A percentile compares a stretch with the other conserved stretches of the same genome.
Evolutionary conservation across 1,139 yeast species (phyloP).

Genomic region (Yamadazyma aaseri): DNA sequence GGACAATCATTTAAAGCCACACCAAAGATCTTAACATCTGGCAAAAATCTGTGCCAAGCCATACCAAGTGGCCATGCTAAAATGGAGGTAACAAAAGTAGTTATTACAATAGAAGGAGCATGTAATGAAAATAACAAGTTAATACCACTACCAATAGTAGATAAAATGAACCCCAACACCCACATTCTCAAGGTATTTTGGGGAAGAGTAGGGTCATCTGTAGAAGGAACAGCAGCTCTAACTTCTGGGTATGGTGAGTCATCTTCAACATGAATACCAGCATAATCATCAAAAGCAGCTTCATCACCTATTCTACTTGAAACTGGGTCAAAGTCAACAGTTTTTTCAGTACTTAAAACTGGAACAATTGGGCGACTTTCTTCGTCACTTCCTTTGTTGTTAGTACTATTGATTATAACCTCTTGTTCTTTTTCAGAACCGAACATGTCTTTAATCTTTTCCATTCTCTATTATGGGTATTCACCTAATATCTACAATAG

Average conservation of each 20-base stretch:
- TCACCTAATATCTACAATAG: too few relatives aligned
- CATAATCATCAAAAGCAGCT: slow-evolving; percentile 39
- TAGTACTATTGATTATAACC: too few relatives aligned
- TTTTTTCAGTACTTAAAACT: slow-evolving; percentile 26
- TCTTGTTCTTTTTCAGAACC: slow-evolving; percentile 10
- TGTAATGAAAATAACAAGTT: slow-evolving; percentile 62
- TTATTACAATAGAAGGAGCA: slow-evolving; percentile 51
- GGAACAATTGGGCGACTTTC: slow-evolving; percentile 21
- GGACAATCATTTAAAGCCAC: slow-evolving; percentile 57
- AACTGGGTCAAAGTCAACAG: slow-evolving; percentile 38
- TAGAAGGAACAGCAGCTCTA: slow-evolving; percentile 64
- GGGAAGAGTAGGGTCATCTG: slow-evolving; percentile 54
- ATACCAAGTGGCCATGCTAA: slow-evolving; percentile 64
- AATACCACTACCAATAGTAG: slow-evolving; percentile 60
- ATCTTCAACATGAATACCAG: slow-evolving; percentile 43
- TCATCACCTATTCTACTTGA: slow-evolving; percentile 27
- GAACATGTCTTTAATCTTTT: slow-evolving; percentile 18
- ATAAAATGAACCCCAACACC: slow-evolving; percentile 52
- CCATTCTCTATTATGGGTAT: slow-evolving; percentile 16
- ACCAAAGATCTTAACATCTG: slow-evolving; percentile 42
- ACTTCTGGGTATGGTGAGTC: slow-evolving; percentile 62
- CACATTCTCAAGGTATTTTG: slow-evolving; percentile 66
- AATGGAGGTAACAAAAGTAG: slow-evolving; percentile 57
- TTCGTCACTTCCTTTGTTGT: slow-evolving; percentile 13
- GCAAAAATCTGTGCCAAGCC: slow-evolving; percentile 38